Conservation (phyloP, 2,329 filamentous ascomycete species). For the Bipolaris oryzae region DNA sequence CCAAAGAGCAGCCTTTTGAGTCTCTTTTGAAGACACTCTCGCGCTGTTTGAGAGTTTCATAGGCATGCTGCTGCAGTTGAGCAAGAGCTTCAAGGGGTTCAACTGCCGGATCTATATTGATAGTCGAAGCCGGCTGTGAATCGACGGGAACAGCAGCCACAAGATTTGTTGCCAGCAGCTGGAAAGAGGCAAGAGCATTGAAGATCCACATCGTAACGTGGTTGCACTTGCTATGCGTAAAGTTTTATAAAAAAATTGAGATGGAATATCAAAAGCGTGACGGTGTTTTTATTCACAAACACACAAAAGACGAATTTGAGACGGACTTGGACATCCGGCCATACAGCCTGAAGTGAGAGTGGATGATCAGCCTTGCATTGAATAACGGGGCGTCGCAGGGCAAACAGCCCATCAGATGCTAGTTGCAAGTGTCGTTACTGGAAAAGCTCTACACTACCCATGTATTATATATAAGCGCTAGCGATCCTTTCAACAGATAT, state of each 20-base stretch:
- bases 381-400: neutral
- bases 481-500: neutral
- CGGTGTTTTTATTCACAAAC: neutral
- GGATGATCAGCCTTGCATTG: conserved; percentile 1
- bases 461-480: neutral
- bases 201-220: neutral
- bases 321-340: neutral
- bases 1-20: neutral
- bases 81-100: conserved; percentile 6
- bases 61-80: conserved; percentile 6
- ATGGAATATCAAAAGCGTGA: neutral
- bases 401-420: neutral
- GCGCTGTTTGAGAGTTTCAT: neutral
- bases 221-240: neutral
- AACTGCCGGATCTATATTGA: conserved; percentile 4
- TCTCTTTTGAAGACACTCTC: neutral
- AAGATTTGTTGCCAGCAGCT: conserved; percentile 3
- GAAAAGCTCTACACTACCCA: neutral
- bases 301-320: neutral
- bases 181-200: neutral
- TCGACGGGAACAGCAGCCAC: conserved; percentile 2
- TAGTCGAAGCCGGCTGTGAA: neutral
- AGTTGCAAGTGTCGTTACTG: neutral
- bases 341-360: neutral
- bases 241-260: neutral